Base-by-base conservation (phyloP, 768 basidiomycete species). In the Pleurotus djamor region DNA sequence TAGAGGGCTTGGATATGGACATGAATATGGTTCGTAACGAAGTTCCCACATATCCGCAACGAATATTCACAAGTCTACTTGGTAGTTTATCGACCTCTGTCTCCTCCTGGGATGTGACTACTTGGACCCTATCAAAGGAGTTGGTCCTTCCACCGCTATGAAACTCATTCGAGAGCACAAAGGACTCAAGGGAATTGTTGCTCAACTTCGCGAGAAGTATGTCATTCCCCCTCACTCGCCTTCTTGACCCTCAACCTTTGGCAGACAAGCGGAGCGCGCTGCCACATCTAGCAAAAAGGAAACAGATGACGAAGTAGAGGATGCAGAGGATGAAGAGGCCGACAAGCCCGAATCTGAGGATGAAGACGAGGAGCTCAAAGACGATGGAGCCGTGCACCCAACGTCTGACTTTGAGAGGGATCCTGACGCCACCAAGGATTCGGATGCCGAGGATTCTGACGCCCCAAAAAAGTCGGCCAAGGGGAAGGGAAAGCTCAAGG, bases 61-160 rank as follows among this genome's bases (percentile, higher is more conserved):
- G 16, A 38, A 55, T 35, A 49, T 13, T 6, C 34, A 9, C 14
- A 14, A n/a, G 13, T 14, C 52, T 10, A 44, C 32, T 45, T 17
- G 16, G 9, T 12, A 98, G 93, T 99, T 99, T 68, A 91, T 94
- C 65, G 97, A 99, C 65, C 80, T 99, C 4, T 99, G 96, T 69
- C 91, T 99, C 63, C 82, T 99, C 7, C 86, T 98, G 41, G 97
- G 97, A 4, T 99, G 97, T 60, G 97, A 99, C 69, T 99, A 99
- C 74, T 87, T 99, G 59, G 97, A 99, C 71, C 97, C 97, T n/a
- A 94, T 97, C 70, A 96, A 88, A 72, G 97, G 97, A 2, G 77
- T 99, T 45, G 97, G 97, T 32, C 96, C 97, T 12, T 97, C 98
- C 71, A 94, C 88, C 12, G 97, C 96, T 3, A 77, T 97, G 52